Conservation (phyloP, 495 filamentous ascomycete genomes). For the Massariosphaeria phaeospora region DNA sequence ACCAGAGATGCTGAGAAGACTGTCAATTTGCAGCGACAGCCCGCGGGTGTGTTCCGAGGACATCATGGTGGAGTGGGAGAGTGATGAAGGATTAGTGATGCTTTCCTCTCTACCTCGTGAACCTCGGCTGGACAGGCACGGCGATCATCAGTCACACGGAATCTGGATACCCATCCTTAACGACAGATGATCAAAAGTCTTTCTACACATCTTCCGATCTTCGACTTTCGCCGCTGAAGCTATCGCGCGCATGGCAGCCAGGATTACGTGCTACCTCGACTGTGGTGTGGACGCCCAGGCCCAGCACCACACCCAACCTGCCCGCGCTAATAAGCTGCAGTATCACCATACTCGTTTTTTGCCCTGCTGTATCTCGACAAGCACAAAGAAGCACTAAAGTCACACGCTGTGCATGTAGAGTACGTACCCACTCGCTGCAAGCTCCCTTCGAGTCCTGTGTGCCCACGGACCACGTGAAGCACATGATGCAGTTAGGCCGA, state of each 20-base stretch:
- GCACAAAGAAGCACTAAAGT: conserved; percentile 49
- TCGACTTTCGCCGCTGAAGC: not conserved
- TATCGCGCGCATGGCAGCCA: conserved; percentile 46
- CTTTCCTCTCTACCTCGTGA: conserved; percentile 7
- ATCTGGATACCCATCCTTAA: too few species aligned
- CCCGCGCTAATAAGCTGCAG: conserved; percentile 38
- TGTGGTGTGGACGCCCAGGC: conserved; percentile 42
- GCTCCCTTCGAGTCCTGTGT: not conserved
- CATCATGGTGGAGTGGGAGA: not conserved
- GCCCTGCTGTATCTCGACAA: conserved; percentile 55
- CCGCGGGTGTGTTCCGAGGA: not conserved
- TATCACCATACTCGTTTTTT: conserved; percentile 66
- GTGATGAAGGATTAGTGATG: conserved; percentile 20
- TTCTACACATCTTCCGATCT: conserved; percentile 9
- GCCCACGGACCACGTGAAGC: not conserved
- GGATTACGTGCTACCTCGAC: conserved; percentile 61
- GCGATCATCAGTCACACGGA: not conserved
- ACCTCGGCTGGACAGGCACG: conserved; percentile 27
- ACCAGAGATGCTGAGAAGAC: too few species aligned
- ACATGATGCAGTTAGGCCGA: too few species aligned
- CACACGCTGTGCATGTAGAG: conserved; percentile 59
- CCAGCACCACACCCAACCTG: not conserved
- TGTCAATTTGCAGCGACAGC: too few species aligned
- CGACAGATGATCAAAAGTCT: not conserved
- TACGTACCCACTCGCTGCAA: conserved; percentile 33